Conservation (phyloP, 2,329 filamentous ascomycete species). For the Dryadomyces quercivorus region DNA sequence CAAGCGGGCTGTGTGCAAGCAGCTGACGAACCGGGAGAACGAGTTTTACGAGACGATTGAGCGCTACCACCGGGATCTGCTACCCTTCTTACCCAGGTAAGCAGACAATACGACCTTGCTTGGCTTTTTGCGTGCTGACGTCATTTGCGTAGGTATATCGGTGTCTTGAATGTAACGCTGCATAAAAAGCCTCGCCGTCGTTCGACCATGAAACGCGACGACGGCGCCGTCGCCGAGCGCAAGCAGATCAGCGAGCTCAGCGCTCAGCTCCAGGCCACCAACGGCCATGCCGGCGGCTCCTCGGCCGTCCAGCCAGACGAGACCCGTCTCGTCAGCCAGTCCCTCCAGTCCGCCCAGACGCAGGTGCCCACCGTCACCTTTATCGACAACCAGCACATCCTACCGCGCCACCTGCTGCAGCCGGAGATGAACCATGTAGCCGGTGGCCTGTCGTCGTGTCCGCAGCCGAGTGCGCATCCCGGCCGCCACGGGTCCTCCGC, state of each 20-base stretch:
- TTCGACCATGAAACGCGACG: slow-evolving; percentile 40
- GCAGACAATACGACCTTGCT: not conserved
- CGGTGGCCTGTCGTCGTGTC: not conserved
- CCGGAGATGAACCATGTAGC: slow-evolving; percentile 26
- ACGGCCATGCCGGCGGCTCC: not conserved
- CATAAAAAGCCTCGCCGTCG: slow-evolving; percentile 66
- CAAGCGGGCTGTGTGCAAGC: slow-evolving; percentile 88
- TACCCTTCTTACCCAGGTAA: slow-evolving; percentile 81
- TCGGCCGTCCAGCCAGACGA: not conserved
- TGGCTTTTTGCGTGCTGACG: slow-evolving; percentile 8
- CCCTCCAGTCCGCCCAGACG: slow-evolving; percentile 50
- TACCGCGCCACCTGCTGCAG: slow-evolving; percentile 72
- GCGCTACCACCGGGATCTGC: slow-evolving; percentile 73
- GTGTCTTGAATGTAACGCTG: slow-evolving; percentile 91
- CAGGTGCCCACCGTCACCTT: slow-evolving; percentile 84
- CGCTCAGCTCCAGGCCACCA: slow-evolving; percentile 8
- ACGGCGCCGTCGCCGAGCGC: slow-evolving; percentile 22
- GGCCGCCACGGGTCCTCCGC: not conserved
- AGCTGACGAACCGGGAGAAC: slow-evolving; percentile 95
- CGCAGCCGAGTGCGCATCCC: not conserved
- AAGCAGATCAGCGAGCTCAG: slow-evolving; percentile 20
- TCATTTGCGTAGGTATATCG: slow-evolving; percentile 63
- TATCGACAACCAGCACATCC: slow-evolving; percentile 86
- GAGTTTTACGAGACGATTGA: slow-evolving; percentile 98
- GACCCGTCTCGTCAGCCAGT: slow-evolving; percentile 53